These are phyloP conservation scores for Leccinum barrowsii DNA, from an alignment of 768 basidiomycete genomes.

Conservation along the genomic window DNA sequence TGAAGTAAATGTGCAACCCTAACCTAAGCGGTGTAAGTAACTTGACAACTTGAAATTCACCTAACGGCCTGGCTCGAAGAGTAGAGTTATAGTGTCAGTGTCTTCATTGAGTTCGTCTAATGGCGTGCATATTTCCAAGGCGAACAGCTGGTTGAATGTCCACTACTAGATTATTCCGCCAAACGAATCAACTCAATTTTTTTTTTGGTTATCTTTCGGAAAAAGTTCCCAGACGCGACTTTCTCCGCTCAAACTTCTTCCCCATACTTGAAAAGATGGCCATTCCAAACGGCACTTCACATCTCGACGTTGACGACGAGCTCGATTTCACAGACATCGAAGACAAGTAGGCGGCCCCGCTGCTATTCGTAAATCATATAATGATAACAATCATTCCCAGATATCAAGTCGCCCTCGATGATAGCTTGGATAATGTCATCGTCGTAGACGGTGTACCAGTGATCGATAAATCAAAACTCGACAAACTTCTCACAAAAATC, in stretches of 20 bases:
- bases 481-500: constrained; percentile 77
- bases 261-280: constrained; percentile 40
- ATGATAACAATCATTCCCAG: constrained; percentile 39
- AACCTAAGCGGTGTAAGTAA: background rate
- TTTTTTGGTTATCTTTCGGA: background rate
- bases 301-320: constrained; percentile 48
- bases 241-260: background rate
- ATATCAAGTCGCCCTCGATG: constrained; percentile 81
- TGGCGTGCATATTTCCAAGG: background rate
- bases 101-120: background rate
- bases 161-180: background rate
- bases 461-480: constrained; percentile 82
- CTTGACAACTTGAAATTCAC: background rate
- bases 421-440: constrained; percentile 86
- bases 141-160: background rate
- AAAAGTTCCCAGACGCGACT: background rate
- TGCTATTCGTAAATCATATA: background rate
- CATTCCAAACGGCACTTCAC: constrained; percentile 32
- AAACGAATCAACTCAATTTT: background rate
- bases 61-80: background rate
- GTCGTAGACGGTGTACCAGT: constrained; percentile 91
- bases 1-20: background rate
- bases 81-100: background rate
- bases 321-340: constrained; percentile 91
- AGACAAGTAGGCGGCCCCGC: constrained; percentile 54